These are phyloP conservation scores for Secale cereale DNA, from an alignment of 176 grass and related monocot genomes.

Conservation along the genomic window DNA sequence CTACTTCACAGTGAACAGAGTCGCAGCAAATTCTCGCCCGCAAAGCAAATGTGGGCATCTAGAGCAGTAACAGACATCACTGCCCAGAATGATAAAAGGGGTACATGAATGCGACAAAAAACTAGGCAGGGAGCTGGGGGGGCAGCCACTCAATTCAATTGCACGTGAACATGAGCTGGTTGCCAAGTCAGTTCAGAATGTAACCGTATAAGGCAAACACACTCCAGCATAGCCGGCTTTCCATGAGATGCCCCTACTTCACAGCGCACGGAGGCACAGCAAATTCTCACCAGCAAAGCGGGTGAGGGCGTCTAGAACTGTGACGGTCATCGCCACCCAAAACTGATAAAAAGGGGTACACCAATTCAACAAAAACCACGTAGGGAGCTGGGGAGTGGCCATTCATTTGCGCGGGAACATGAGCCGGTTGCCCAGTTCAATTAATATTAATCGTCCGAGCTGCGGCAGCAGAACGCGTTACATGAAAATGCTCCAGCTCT, in stretches of 20 bases:
- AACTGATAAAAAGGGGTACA: not conserved
- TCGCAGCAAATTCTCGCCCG: not conserved
- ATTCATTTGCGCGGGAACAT: too few relatives aligned
- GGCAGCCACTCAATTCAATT: not conserved
- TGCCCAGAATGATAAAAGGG: not conserved
- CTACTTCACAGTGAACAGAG: not conserved
- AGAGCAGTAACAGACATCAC: too few relatives aligned
- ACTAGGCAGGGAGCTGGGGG: not conserved
- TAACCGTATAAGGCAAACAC: too few relatives aligned
- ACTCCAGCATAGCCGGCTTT: not conserved
- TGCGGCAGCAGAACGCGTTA: too few relatives aligned
- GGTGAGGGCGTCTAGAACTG: not conserved
- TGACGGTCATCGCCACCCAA: too few relatives aligned
- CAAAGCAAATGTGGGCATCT: not conserved
- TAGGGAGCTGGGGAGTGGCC: not conserved
- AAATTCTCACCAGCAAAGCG: not conserved
- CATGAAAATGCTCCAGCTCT: too few relatives aligned
- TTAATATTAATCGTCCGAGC: not conserved
- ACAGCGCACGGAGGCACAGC: not conserved
- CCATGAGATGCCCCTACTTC: not conserved
- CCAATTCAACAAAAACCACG: not conserved
- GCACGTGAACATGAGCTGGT: too few relatives aligned
- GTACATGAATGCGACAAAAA: not conserved
- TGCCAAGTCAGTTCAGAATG: too few relatives aligned
- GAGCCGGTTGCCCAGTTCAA: not conserved